These are phyloP conservation scores for Dendrobium officinale DNA, from an alignment of 106 monocot species.

Conservation along the genomic window DNA sequence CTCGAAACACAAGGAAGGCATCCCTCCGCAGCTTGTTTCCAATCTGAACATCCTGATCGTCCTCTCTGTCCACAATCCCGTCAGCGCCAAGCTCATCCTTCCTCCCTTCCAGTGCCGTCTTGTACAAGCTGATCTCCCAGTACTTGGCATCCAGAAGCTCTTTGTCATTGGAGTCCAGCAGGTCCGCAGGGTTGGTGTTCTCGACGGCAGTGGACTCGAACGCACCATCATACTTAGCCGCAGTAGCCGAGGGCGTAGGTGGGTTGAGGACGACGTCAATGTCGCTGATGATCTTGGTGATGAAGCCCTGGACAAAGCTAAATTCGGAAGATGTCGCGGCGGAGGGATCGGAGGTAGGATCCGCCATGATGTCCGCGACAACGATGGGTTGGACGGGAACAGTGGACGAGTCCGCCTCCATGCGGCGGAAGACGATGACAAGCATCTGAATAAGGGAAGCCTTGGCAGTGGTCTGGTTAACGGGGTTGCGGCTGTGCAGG, in stretches of 20 bases:
- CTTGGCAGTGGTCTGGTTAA: slow-evolving; percentile 87
- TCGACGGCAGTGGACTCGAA: slow-evolving; percentile 74
- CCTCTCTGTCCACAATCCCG: slow-evolving; percentile 51
- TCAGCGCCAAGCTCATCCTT: slow-evolving; percentile 83
- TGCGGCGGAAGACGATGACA: slow-evolving; percentile 84
- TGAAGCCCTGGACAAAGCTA: slow-evolving; percentile 84
- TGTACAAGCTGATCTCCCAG: slow-evolving; percentile 96
- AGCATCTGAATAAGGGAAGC: slow-evolving; percentile 97
- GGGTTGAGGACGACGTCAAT: slow-evolving; percentile 75
- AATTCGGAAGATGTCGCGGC: slow-evolving; percentile 28
- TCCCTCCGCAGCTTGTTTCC: slow-evolving; percentile 80
- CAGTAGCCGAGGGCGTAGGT: slow-evolving; percentile 18
- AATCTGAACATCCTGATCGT: slow-evolving; percentile 80
- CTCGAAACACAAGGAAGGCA: slow-evolving; percentile 84
- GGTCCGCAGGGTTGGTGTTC: slow-evolving; percentile 64
- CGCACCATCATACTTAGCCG: slow-evolving; percentile 37
- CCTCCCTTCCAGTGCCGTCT: slow-evolving; percentile 83
- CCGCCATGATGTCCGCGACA: slow-evolving; percentile 44
- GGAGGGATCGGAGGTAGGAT: slow-evolving; percentile 7
- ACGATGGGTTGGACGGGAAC: slow-evolving; percentile 89
- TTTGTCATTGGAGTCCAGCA: slow-evolving; percentile 92
- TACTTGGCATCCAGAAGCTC: slow-evolving; percentile 96
- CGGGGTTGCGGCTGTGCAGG: slow-evolving; percentile 42
- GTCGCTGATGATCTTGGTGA: slow-evolving; percentile 75
- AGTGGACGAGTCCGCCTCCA: slow-evolving; percentile 89